Evolutionary conservation across 2,329 filamentous ascomycete genomes (phyloP).

Genomic region (Colletotrichum falcatum): DNA sequence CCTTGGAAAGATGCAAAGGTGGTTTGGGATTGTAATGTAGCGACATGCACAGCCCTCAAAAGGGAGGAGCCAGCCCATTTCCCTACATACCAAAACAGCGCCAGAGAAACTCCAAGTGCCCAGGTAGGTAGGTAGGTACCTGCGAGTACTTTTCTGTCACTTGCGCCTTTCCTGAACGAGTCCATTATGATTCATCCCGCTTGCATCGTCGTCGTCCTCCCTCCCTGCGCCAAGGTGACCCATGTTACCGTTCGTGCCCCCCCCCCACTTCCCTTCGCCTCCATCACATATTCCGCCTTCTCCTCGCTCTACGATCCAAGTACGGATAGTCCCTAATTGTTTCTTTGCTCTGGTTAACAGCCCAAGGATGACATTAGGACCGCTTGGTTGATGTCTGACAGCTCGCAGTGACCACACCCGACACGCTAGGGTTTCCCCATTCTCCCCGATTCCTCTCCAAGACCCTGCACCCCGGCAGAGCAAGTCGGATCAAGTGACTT

Average conservation of each 20-base stretch:
- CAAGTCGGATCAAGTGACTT: conserved; percentile 16
- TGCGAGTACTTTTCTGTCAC: background rate
- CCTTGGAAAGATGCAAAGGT: too few species aligned
- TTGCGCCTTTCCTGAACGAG: background rate
- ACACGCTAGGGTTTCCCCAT: background rate
- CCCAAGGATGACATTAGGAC: conserved; percentile 6
- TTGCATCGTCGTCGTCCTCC: background rate
- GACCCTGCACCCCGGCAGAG: conserved; percentile 11
- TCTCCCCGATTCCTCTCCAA: conserved; percentile 6
- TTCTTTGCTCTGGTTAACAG: background rate
- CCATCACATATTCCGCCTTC: conserved; percentile 16
- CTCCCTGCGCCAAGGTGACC: conserved; percentile 31
- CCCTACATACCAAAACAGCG: conserved; percentile 25
- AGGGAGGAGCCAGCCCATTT: conserved; percentile 11
- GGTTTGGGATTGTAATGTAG: too few species aligned
- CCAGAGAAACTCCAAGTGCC: background rate
- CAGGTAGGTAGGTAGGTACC: too few species aligned
- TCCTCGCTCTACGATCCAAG: background rate
- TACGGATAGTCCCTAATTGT: background rate
- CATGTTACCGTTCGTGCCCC: background rate
- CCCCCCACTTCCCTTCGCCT: conserved; percentile 1
- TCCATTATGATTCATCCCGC: background rate
- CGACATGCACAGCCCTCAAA: conserved; percentile 27
- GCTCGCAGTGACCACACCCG: background rate
- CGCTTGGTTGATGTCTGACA: conserved; percentile 3